These are phyloP conservation scores for Xylaria curta DNA, from an alignment of 495 filamentous ascomycete genomes.

Conservation along the genomic window DNA sequence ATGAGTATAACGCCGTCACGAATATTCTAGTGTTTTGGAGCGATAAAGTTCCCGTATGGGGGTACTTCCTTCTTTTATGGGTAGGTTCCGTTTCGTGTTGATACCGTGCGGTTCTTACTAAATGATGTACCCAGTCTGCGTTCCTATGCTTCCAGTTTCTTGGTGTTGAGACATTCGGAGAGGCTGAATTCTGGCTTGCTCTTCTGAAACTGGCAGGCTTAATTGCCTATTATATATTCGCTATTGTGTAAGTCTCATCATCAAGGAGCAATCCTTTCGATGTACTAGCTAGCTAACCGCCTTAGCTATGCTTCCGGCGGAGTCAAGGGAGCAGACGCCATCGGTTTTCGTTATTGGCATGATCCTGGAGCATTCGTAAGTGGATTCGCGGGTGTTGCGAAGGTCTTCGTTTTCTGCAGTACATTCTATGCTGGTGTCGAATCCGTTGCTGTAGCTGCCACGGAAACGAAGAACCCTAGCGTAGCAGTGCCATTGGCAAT, in stretches of 20 bases:
- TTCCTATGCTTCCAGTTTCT: conserved; percentile 56
- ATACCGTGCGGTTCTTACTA: conserved; percentile 1
- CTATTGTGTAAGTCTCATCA: conserved; percentile 59
- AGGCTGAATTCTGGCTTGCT: conserved; percentile 70
- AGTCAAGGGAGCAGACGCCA: conserved; percentile 49
- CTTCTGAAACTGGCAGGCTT: conserved; percentile 71
- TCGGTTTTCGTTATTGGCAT: conserved; percentile 72
- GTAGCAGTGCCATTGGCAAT: conserved; percentile 74
- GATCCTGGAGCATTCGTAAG: conserved; percentile 71
- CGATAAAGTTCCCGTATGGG: conserved; percentile 55
- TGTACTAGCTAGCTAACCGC: conserved; percentile 12
- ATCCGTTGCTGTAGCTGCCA: conserved; percentile 74
- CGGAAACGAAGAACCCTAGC: conserved; percentile 75
- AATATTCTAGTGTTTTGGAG: conserved; percentile 68
- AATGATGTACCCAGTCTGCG: conserved; percentile 36
- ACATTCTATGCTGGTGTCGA: conserved; percentile 81
- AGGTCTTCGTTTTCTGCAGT: conserved; percentile 67
- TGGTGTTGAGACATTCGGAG: conserved; percentile 61
- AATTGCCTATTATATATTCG: conserved; percentile 71
- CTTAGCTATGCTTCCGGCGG: conserved; percentile 57
- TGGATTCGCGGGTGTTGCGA: conserved; percentile 67
- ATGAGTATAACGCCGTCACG: conserved; percentile 65
- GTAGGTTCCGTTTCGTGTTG: conserved; percentile 44
- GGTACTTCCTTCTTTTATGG: conserved; percentile 73
- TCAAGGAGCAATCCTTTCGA: neutral